Base-by-base conservation (phyloP, 228 moss, liverwort and hornwort genomes). In the Sphagnum magellanicum region DNA sequence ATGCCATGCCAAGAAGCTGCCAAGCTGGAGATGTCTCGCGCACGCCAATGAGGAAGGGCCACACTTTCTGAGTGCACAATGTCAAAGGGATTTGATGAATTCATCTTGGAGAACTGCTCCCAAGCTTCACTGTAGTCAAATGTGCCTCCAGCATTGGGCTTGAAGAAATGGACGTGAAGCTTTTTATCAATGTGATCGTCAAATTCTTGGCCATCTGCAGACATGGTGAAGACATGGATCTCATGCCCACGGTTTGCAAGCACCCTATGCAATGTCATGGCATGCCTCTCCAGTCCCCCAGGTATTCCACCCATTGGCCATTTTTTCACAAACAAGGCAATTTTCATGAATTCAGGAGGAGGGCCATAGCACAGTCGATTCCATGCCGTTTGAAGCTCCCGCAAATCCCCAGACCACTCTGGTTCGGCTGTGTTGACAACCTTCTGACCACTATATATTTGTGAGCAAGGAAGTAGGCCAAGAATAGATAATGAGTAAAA, bases 261-360 rank as follows among this genome's bases (percentile, higher is more conserved):
- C 67, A 79, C 81, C 49, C 82, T 65, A 71, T 92, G 88, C 53
- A 90, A 67, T 0, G 84, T 88, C 79, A 86, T 82, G 8, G 86
- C 88, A 62, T 92, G 92, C 46, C 79, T 80, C 74, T 92, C 92
- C 71, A 88, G 74, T 65, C 92, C 90, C 4, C 90, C 90, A 4
- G 88, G 86, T 5, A 75, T 82, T 12, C 82, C 84, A 5, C 80
- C 84, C 4, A 74, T 75, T 0, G 92, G 88, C 90, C 92, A 92
- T 48, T 81, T 90, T 83, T 92, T 92, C 68, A 90, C 88, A 53
- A 92, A 92, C 4, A 81, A 83, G 49, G 86, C 90, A 50, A 92
- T 77, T 4, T 75, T 72, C 64, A 92, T 55, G 59, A 10, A 72
- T 46, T 53, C 74, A 0, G 74, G 68, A 1, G 77, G 70, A 4